Evolutionary conservation across 371 early-diverging fungal species (phyloP), one percentile per base, ranked within the genome.

Genomic region (Sporodiniella umbellata): DNA sequence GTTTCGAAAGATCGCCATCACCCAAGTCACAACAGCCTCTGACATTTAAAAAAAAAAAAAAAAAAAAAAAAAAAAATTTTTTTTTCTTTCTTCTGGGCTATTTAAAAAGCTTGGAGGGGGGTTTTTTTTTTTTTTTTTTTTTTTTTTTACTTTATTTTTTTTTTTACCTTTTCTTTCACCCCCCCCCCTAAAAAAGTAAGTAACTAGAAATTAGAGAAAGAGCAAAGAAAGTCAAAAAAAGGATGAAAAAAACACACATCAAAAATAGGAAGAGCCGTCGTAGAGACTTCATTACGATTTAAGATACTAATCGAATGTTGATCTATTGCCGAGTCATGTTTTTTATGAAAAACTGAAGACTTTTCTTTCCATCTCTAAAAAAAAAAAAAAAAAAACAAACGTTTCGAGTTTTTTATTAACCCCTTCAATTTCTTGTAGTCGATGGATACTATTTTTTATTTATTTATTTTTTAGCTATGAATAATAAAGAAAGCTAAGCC

Each of bases 191-290:
- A n/a, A n/a, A n/a, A n/a, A n/a, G n/a, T n/a, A n/a, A n/a, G n/a
- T n/a, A n/a, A n/a, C n/a, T n/a, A n/a, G 30, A 28, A 28, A 28
- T 28, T 28, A 19, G 10, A 19, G 21, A 40, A 19, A 21, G 21
- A 19, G 15, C 10, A 12, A 40, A 22, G 21, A 8, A 40, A 40
- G 21, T 18, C 10, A 19, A 46, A 51, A 35, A 60, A 51, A 49
- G 38, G 62, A 62, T 62, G 62, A 61, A 56, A 62, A 60, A 23
- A 45, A 49, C 33, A 62, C 53, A 49, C 62, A 62, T 62, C 56
- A 62, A 53, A 53, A 51, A 53, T 53, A 62, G 62, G 62, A 62
- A 62, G 62, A 62, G 62, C 62, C 62, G 62, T 56, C 62, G 53
- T 53, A 62, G 50, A 53, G 56, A 35, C 37, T 40, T 50, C 33